Percentiles rank a stretch among this genome's conserved stretches.
Evolutionary conservation across 1,139 yeast species (phyloP).

Genomic region (Blastobotrys ciferrii): DNA sequence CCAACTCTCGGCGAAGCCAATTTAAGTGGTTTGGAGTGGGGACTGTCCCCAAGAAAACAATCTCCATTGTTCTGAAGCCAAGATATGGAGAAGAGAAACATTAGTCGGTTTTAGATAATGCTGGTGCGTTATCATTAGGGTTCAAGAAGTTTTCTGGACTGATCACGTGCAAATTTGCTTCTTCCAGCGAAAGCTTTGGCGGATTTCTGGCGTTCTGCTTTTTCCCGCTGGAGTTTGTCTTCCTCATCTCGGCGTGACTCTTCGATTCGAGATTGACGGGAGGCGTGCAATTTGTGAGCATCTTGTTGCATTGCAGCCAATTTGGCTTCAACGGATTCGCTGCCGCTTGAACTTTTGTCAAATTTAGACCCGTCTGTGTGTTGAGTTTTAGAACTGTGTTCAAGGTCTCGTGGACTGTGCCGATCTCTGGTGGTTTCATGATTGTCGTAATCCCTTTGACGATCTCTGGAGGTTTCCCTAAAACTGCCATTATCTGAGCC

Average conservation of each 20-base stretch:
- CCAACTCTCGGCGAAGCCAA: too few relatives aligned
- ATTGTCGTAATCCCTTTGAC: not conserved
- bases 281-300: constrained; percentile 60
- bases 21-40: too few relatives aligned
- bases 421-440: not conserved
- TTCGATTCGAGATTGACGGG: constrained; percentile 49
- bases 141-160: not conserved
- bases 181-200: constrained; percentile 70
- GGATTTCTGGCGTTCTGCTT: constrained; percentile 63
- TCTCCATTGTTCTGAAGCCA: too few relatives aligned
- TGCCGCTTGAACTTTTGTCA: constrained; percentile 3
- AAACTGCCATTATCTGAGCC: not conserved
- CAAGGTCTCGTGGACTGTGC: not conserved
- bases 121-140: not conserved
- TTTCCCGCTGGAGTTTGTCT: constrained; percentile 74
- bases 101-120: too few relatives aligned
- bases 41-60: too few relatives aligned
- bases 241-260: constrained; percentile 63
- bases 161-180: constrained; percentile 22
- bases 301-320: constrained; percentile 41
- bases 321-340: constrained; percentile 10
- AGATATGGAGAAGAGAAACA: too few relatives aligned
- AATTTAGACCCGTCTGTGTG: not conserved
- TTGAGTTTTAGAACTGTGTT: too few relatives aligned
- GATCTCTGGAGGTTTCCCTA: not conserved